A percentile compares a stretch with the other conserved stretches of the same genome.
Conservation (phyloP, 2,329 filamentous ascomycete species). For the Mycosphaerella sp. region DNA sequence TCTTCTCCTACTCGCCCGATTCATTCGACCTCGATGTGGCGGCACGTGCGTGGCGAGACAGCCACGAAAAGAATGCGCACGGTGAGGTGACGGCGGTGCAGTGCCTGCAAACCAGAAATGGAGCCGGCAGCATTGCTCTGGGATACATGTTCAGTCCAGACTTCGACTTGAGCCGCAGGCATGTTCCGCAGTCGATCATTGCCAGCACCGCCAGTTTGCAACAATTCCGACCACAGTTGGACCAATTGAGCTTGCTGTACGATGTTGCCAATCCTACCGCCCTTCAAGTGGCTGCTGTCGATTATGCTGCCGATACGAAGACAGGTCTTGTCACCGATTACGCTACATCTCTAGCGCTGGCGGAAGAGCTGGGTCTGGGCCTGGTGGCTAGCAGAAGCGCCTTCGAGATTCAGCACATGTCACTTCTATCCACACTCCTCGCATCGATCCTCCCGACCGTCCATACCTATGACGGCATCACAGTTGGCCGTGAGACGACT, state of each 20-base stretch:
- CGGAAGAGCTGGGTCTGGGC: conserved; percentile 84
- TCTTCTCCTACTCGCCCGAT: conserved; percentile 94
- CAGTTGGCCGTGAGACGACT: conserved; percentile 73
- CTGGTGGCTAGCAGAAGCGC: conserved; percentile 79
- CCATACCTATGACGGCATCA: conserved; percentile 72
- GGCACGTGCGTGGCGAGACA: conserved; percentile 66
- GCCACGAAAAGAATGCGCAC: conserved; percentile 70
- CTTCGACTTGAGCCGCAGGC: conserved; percentile 84
- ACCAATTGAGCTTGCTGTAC: conserved; percentile 88
- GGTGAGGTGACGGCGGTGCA: conserved; percentile 73
- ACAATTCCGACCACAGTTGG: conserved; percentile 73
- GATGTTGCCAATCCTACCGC: conserved; percentile 88
- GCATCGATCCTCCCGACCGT: conserved; percentile 74
- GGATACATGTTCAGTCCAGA: conserved; percentile 98
- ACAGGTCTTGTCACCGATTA: conserved; percentile 83
- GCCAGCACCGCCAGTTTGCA: conserved; percentile 77
- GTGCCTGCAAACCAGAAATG: conserved; percentile 76
- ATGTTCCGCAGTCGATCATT: conserved; percentile 84
- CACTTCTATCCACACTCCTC: conserved; percentile 76
- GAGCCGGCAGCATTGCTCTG: conserved; percentile 83
- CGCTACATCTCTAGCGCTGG: conserved; percentile 67
- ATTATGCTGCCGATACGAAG: conserved; percentile 61
- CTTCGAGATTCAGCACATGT: conserved; percentile 93
- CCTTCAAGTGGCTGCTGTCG: conserved; percentile 83
- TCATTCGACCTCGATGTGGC: conserved; percentile 86